phyloP scores from a whole-genome alignment of 2,329 filamentous ascomycete genomes.

The Ophiocordyceps camponoti-leonardi region DNA sequence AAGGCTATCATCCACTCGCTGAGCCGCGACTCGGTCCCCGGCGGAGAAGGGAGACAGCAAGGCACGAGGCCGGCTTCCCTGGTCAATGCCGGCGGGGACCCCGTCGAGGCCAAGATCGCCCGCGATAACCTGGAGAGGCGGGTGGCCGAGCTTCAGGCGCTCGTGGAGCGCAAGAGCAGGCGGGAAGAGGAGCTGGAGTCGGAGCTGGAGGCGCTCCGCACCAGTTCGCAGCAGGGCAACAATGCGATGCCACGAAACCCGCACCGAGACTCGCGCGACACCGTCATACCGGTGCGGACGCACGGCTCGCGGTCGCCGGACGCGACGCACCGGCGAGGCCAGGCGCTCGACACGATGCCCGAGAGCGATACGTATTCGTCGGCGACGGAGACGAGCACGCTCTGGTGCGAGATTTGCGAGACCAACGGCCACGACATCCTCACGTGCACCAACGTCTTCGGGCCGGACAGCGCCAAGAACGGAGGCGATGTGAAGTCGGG shows the following conservation, averaged over 20 bases:
- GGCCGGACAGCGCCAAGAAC: constrained; percentile 21
- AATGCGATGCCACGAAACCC: constrained; percentile 30
- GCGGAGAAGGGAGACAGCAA: constrained; percentile 15
- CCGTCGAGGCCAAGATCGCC: constrained; percentile 14
- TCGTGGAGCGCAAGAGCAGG: constrained; percentile 53
- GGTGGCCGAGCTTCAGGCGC: constrained; percentile 56
- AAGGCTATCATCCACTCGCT: constrained; percentile 97
- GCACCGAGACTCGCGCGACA: constrained; percentile 48
- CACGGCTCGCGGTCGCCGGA: constrained; percentile 29
- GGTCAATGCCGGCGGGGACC: constrained; percentile 9
- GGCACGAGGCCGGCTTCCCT: constrained; percentile 16
- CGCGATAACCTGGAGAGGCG: constrained; percentile 61
- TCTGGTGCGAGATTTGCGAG: constrained; percentile 95
- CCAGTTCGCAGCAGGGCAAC: constrained; percentile 15
- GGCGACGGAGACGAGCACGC: constrained; percentile 52
- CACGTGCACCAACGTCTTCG: constrained; percentile 84
- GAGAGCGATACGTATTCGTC: constrained; percentile 55
- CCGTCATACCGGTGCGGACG: constrained; percentile 39
- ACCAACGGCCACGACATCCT: constrained; percentile 83
- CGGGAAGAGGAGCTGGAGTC: constrained; percentile 77
- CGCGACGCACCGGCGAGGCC: constrained; percentile 27
- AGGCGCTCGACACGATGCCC: constrained; percentile 49
- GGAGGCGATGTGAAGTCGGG: constrained; percentile 13
- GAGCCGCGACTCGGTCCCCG: constrained; percentile 53
- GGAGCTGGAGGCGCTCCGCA: constrained; percentile 53